Percentiles rank a stretch among this genome's conserved stretches.
Conservation (phyloP, 2,329 filamentous ascomycete genomes). For the Knufia fluminis region DNA sequence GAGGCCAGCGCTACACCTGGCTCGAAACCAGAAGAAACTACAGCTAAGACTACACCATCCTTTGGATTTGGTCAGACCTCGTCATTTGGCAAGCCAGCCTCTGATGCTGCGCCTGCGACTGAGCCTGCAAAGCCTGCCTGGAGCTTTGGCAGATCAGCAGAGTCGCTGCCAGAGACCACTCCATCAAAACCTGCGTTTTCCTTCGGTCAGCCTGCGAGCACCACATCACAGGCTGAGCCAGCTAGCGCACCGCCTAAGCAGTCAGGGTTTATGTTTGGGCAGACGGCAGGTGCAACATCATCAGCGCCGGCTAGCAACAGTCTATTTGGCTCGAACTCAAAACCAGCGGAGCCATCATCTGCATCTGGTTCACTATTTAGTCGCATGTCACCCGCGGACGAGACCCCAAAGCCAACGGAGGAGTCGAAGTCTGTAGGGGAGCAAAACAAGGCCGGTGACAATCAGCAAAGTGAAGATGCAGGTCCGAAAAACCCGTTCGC, state of each 20-base stretch:
- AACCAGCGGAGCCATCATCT: not conserved
- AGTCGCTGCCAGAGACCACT: not conserved
- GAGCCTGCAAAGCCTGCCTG: constrained; percentile 8
- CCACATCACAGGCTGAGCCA: not conserved
- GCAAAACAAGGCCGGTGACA: not conserved
- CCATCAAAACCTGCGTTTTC: not conserved
- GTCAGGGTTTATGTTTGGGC: constrained; percentile 2
- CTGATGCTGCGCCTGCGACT: constrained; percentile 7
- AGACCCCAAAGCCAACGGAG: not conserved
- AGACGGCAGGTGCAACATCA: not conserved
- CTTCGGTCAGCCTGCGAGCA: not conserved
- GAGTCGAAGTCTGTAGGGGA: not conserved
- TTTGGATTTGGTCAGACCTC: constrained; percentile 16
- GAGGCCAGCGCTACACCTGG: not conserved
- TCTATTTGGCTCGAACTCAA: not conserved
- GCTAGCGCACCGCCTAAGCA: not conserved
- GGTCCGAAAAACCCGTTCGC: constrained; percentile 7
- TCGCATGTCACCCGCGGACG: not conserved
- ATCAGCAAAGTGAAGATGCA: not conserved
- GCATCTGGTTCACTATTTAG: constrained; percentile 1
- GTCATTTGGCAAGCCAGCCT: constrained; percentile 12
- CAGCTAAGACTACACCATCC: constrained; percentile 11
- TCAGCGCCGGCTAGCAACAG: not conserved
- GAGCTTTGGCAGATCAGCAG: constrained; percentile 6
- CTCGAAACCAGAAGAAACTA: constrained; percentile 1